Conservation (phyloP, 1,284 basidiomycete species). For the Rhodofomes roseus region DNA sequence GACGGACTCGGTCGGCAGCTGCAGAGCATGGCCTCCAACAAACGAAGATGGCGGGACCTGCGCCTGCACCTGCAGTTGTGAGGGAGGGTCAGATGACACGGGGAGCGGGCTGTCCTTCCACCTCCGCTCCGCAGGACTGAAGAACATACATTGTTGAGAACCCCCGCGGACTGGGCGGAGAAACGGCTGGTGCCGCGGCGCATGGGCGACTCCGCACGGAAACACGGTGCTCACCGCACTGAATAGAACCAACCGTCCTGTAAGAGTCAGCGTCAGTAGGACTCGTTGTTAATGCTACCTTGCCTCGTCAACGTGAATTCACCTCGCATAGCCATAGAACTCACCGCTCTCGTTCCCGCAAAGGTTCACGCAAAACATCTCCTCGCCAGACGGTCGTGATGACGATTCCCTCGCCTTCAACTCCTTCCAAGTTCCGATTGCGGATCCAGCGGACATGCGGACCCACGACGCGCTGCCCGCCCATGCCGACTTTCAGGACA, state of each 20-base stretch:
- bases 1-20: background rate
- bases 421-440: constrained; percentile 58
- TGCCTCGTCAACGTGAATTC: constrained; percentile 19
- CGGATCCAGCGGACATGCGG: constrained; percentile 81
- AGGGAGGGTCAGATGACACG: constrained; percentile 14
- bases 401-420: constrained; percentile 26
- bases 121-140: constrained; percentile 38
- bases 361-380: constrained; percentile 73
- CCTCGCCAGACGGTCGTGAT: constrained; percentile 9
- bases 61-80: background rate
- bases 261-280: constrained; percentile 2
- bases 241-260: constrained; percentile 66
- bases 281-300: background rate
- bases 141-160: constrained; percentile 22
- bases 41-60: background rate
- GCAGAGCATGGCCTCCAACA: background rate
- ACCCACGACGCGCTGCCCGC: constrained; percentile 84
- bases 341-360: constrained; percentile 90
- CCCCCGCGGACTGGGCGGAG: constrained; percentile 11
- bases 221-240: constrained; percentile 44
- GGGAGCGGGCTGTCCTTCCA: constrained; percentile 37
- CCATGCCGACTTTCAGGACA: constrained; percentile 86
- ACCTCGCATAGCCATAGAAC: constrained; percentile 88
- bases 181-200: constrained; percentile 16
- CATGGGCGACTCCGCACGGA: constrained; percentile 37